phyloP scores from a whole-genome alignment of 495 filamentous ascomycete genomes.

The Penicillium antarcticum region DNA sequence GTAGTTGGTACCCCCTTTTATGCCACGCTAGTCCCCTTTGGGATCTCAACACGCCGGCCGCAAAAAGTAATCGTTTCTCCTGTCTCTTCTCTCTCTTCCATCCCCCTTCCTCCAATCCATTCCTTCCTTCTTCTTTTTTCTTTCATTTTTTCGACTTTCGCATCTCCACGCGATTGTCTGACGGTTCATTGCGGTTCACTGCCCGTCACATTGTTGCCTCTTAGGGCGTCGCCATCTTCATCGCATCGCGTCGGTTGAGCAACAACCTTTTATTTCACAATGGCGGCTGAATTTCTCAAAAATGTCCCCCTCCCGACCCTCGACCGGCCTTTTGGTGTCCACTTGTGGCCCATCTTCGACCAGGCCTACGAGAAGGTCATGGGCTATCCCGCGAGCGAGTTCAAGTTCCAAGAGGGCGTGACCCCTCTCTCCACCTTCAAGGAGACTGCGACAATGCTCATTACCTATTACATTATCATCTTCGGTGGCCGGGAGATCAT shows the following conservation, averaged over 20 bases:
- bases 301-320: conserved; percentile 71
- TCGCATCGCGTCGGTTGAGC: background rate
- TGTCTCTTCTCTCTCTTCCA: conserved; percentile 21
- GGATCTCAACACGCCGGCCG: conserved; percentile 26
- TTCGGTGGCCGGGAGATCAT: conserved; percentile 67
- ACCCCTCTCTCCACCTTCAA: conserved; percentile 61
- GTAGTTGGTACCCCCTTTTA: conserved; percentile 29
- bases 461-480: conserved; percentile 62
- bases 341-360: conserved; percentile 93
- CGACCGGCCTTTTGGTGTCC: conserved; percentile 87
- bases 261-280: conserved; percentile 12
- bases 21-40: conserved; percentile 26
- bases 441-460: conserved; percentile 53
- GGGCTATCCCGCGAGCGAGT: conserved; percentile 63
- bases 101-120: conserved; percentile 23
- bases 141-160: conserved; percentile 5
- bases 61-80: conserved; percentile 22
- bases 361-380: conserved; percentile 69
- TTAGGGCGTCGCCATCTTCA: background rate
- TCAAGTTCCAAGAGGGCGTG: conserved; percentile 54
- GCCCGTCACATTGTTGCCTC: conserved; percentile 1
- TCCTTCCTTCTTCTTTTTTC: conserved; percentile 7
- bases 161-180: conserved; percentile 1
- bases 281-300: conserved; percentile 57
- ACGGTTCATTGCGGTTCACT: background rate